These are phyloP conservation scores for Venturia aucupariae DNA, from an alignment of 2,329 filamentous ascomycete species.

Conservation along the genomic window DNA sequence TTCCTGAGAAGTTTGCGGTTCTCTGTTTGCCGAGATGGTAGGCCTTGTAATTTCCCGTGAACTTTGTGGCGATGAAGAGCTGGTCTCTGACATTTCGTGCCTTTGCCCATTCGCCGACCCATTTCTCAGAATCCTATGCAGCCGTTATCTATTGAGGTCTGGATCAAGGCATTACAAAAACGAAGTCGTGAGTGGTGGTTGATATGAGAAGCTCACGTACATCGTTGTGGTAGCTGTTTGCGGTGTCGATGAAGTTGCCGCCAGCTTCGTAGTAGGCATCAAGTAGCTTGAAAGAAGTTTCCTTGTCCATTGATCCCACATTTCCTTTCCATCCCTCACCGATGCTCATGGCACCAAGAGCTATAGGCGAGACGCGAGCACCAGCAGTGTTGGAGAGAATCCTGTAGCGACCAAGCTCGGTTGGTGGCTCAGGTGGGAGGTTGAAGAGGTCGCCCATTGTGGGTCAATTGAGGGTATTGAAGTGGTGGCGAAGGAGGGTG, in stretches of 20 bases:
- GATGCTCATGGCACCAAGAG: slow-evolving; percentile 57
- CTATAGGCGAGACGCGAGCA: slow-evolving; percentile 35
- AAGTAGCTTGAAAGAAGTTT: slow-evolving; percentile 52
- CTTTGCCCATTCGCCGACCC: slow-evolving; percentile 38
- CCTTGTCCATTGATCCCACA: slow-evolving; percentile 48
- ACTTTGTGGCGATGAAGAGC: slow-evolving; percentile 36
- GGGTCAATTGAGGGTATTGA: not conserved
- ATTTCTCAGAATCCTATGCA: slow-evolving; percentile 30
- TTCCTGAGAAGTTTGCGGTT: slow-evolving; percentile 35
- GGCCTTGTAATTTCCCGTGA: slow-evolving; percentile 19
- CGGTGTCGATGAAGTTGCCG: slow-evolving; percentile 66
- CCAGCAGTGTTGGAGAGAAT: slow-evolving; percentile 43
- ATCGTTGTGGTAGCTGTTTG: slow-evolving; percentile 20
- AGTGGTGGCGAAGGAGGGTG: not conserved
- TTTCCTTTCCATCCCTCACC: slow-evolving; percentile 47
- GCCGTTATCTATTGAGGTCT: not conserved
- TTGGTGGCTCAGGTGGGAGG: not conserved
- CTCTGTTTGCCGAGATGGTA: slow-evolving; percentile 7
- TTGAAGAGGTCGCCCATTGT: not conserved
- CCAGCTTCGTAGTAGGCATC: slow-evolving; percentile 57
- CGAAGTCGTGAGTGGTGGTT: slow-evolving; percentile 16
- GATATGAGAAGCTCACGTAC: slow-evolving; percentile 29
- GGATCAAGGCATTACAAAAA: no score
- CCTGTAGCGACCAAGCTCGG: slow-evolving; percentile 29
- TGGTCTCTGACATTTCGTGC: slow-evolving; percentile 28